Evolutionary conservation across 2,329 filamentous ascomycete genomes (phyloP), one percentile per base, ranked within the genome.

Genomic region (Calonectria pteridis): DNA sequence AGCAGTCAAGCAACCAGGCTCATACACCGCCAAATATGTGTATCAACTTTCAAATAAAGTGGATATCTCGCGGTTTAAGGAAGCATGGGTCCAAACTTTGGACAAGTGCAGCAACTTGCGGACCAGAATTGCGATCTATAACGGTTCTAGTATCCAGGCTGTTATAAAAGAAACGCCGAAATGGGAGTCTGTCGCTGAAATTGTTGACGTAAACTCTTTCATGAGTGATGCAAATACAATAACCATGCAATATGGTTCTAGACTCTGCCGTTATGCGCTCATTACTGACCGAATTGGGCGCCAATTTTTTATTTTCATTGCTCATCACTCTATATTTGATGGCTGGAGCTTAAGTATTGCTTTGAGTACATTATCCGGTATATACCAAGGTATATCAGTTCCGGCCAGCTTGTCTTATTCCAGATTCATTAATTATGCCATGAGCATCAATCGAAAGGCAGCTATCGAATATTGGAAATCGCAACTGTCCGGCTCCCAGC

Each of bases 401-500:
- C 59, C 59, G 6, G 5, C 18, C 10, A 28, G 43, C 9, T 18
- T 20, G 20, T 18, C 59, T 10, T 64, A 64, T 23, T 64, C 59
- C n/a, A 33, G 20, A 4, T 64, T 64, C 26, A 64, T 64, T 18
- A 33, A 49, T 26, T 64, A 64, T 26, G 14, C 23, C 2, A 43
- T 49, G 23, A 29, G 29, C 4, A 13, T 31, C 14, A 40, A 49
- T 20, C 10, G n/a, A 23, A 18, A 11, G 9, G 28, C 59, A 4
- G 40, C 59, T 9, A 18, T 20, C 11, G 26, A 7, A 16, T 64
- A 49, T 29, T 64, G 59, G 59, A 49, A 23, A 23, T 31, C 40
- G 14, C 59, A 64, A 9, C n/a, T 64, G 6, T 14, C 43, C 23
- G 59, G 28, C 26, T 28, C 80, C 86, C 5, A 35, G 40, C n/a